phyloP scores from a whole-genome alignment of 257 asterid species.

The Nicotiana knightiana region DNA sequence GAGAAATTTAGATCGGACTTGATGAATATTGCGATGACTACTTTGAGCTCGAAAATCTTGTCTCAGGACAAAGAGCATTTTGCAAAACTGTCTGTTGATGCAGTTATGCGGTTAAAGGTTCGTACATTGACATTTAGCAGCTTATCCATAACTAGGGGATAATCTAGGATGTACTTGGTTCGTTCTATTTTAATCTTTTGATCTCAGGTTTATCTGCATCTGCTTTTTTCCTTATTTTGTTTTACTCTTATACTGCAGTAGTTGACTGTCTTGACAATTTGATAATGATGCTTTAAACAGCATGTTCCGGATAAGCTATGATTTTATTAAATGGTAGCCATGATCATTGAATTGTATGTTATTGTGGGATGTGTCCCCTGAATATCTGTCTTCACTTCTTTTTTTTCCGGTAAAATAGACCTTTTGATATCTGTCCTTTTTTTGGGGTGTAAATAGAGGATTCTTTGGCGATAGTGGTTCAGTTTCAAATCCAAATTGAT shows the following conservation, averaged over 20 bases:
- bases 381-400: too few species aligned
- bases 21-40: slow-evolving; percentile 83
- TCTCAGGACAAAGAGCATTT: slow-evolving; percentile 89
- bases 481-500: neutral
- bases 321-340: too few species aligned
- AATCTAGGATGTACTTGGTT: neutral
- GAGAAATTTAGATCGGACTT: slow-evolving; percentile 66
- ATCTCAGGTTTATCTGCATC: neutral
- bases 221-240: neutral
- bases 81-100: slow-evolving; percentile 76
- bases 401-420: too few species aligned
- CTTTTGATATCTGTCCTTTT: too few species aligned
- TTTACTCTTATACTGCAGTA: neutral
- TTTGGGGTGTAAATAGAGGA: too few species aligned
- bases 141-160: neutral
- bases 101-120: slow-evolving; percentile 86
- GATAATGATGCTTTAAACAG: neutral
- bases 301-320: too few species aligned
- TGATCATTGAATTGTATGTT: too few species aligned
- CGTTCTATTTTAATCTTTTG: neutral
- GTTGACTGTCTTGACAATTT: neutral
- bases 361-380: too few species aligned
- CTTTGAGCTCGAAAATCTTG: slow-evolving; percentile 82
- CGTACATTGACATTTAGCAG: neutral
- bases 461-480: too few species aligned